Conservation (phyloP, 2,329 filamentous ascomycete genomes). For the Amauroascus verrucosus region DNA sequence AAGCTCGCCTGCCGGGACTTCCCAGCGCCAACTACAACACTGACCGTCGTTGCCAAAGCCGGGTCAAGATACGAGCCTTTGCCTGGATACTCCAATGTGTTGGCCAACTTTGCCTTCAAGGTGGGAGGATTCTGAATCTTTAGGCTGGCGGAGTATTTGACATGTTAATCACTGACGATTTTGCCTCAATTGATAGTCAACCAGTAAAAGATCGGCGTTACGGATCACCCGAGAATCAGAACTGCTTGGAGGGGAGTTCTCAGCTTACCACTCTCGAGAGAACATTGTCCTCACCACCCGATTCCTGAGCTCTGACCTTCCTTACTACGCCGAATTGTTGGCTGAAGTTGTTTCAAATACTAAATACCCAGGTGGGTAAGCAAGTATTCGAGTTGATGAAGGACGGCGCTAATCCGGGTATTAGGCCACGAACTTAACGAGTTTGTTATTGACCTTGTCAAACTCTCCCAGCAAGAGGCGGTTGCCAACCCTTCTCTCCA, state of each 20-base stretch:
- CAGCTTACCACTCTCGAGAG: conserved; percentile 81
- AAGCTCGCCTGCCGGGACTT: conserved; percentile 89
- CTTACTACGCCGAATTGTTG: conserved; percentile 93
- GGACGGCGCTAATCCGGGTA: conserved; percentile 3
- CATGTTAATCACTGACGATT: conserved; percentile 12
- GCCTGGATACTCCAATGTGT: conserved; percentile 77
- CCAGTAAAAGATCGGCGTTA: conserved; percentile 74
- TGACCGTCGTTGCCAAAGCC: conserved; percentile 86
- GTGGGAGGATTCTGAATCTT: conserved; percentile 39
- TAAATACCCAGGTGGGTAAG: conserved; percentile 60
- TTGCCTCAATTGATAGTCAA: conserved; percentile 52
- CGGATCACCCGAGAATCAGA: conserved; percentile 92
- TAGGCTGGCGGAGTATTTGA: neutral
- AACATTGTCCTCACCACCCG: conserved; percentile 84
- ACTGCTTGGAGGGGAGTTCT: conserved; percentile 84
- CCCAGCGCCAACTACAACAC: conserved; percentile 75
- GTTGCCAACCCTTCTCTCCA: conserved; percentile 54
- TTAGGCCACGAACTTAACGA: conserved; percentile 83
- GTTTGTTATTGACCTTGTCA: conserved; percentile 68
- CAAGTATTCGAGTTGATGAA: neutral
- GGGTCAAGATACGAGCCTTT: conserved; percentile 86
- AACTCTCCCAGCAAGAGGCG: conserved; percentile 64
- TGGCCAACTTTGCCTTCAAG: conserved; percentile 97
- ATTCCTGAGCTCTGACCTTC: conserved; percentile 90
- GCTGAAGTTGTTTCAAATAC: conserved; percentile 83